Base-by-base conservation (phyloP, 495 filamentous ascomycete genomes). In the Penicillium paxilli region DNA sequence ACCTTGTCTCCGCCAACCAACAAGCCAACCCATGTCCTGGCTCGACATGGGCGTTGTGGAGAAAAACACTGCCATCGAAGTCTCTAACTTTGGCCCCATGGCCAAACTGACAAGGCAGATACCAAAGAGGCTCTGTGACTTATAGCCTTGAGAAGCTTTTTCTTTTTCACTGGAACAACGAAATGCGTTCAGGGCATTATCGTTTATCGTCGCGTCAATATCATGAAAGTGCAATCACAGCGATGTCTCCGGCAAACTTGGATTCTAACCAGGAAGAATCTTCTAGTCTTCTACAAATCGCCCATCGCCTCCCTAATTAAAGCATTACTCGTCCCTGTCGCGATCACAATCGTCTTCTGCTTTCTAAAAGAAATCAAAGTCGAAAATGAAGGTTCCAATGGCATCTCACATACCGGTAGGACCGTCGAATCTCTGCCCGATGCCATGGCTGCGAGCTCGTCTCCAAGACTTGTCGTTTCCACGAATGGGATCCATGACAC, bases 151-250 rank as follows among this genome's bases (percentile, higher is more conserved):
- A n/a, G n/a, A n/a, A n/a, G n/a, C n/a, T n/a, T n/a, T n/a, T n/a
- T n/a, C n/a, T n/a, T n/a, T n/a, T n/a, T n/a, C n/a, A n/a, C 12
- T 1, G 5, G 26, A 30, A 30, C 26, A 30, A 12, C 8, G 12
- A 12, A 30, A 30, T 30, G 3, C 26, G 1, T 30, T 12, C 12
- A n/a, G n/a, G n/a, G 8, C 2, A 30, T 9, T 12, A 7, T 9
- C 26, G 8, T 30, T 30, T 30, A 30, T 30, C 26, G 5, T 12
- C 26, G n/a, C n/a, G n/a, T n/a, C n/a, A n/a, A n/a, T n/a, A 30
- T 30, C 4, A 40, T 8, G 16, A 40, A 14, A n/a, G 37, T 40
- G 37, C n/a, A 48, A 67, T 28, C 59, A 54, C 22, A 59, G 63
- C 56, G 62, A 71, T 14, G 23, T 17, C 30, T 19, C 10, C n/a